Base-by-base conservation (phyloP, 2,329 filamentous ascomycete species). In the Aspergillus fructus region DNA sequence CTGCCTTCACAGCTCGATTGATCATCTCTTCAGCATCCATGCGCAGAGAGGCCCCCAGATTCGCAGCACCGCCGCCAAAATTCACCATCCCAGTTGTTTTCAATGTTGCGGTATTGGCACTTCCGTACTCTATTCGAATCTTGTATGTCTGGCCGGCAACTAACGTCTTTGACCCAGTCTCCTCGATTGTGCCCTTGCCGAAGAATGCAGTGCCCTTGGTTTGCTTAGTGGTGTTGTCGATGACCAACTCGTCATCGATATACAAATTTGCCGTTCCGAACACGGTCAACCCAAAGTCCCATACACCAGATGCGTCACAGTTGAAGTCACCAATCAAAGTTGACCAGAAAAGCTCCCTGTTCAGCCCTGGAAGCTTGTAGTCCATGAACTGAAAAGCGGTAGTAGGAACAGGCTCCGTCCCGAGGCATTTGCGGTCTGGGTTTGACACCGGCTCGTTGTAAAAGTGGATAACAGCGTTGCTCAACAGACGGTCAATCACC, bases 211-310 rank as follows among this genome's bases (percentile, higher is more conserved):
- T 81, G 7, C 85, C 84, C n/a, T 81, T 78, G 37, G 67, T 74
- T 69, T 89, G 86, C 45, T 83, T 81, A 21, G 83, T 84, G 3
- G 80, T 78, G 63, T 88, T 88, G 70, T 88, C 84, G n/a, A 89
- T 79, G 39, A 88, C 73, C 7, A 87, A 74, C 59, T 83, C 72
- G 55, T 77, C 84, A 63, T 89, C 81, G 57, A 88, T 80, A 64
- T 80, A 88, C 8, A 88, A 75, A 64, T 83, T 84, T 13, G 83
- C 85, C 0, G 83, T 85, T 39, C 86, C 86, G 49, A 79, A 80
- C 4, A 88, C 85, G 12, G 83, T 81, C 39, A 87, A 73, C 21
- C 85, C 82, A 58, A 89, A 81, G 65, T 88, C 84, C 70, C 84
- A 88, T 1, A 77, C 75, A 41, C 79, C 79, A 57, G 84, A 82